These are phyloP conservation scores for Celoporthe dispersa DNA, from an alignment of 2,329 filamentous ascomycete species.

Conservation along the genomic window DNA sequence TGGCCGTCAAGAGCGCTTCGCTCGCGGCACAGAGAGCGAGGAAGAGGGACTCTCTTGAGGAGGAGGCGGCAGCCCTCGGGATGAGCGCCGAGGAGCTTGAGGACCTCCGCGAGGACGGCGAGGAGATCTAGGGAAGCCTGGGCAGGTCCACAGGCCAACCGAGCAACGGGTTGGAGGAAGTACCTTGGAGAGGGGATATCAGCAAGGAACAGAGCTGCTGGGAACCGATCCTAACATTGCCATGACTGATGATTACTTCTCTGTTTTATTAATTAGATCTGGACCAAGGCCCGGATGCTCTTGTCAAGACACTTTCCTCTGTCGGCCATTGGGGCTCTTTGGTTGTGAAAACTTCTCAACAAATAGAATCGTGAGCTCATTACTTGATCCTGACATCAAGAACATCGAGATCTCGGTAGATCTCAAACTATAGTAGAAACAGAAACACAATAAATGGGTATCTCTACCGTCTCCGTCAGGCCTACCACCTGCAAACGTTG, in stretches of 20 bases:
- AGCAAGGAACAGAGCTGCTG: conserved; percentile 6
- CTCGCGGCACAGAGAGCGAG: conserved; percentile 28
- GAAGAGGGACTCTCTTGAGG: conserved; percentile 28
- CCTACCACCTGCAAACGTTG: background rate
- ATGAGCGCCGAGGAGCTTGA: conserved; percentile 31
- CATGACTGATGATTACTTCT: conserved; percentile 18
- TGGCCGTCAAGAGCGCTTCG: conserved; percentile 34
- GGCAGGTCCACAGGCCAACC: background rate
- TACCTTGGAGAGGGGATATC: background rate
- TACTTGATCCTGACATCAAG: background rate
- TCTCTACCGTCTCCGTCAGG: background rate
- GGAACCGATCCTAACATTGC: conserved; percentile 23
- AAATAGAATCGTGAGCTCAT: background rate
- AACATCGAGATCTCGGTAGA: background rate
- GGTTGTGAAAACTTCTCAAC: background rate
- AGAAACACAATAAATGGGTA: background rate
- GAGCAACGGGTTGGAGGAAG: background rate
- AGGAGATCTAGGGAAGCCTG: conserved; percentile 30
- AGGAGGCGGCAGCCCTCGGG: conserved; percentile 21
- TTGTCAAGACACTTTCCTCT: conserved; percentile 21
- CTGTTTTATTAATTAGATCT: conserved; percentile 23
- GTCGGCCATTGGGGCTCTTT: background rate
- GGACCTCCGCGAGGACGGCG: conserved; percentile 32
- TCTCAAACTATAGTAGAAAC: background rate
- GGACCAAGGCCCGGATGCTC: conserved; percentile 21